These are phyloP conservation scores for Gryganskiella cystojenkinii DNA, from an alignment of 192 early-diverging fungal species.

Conservation along the genomic window DNA sequence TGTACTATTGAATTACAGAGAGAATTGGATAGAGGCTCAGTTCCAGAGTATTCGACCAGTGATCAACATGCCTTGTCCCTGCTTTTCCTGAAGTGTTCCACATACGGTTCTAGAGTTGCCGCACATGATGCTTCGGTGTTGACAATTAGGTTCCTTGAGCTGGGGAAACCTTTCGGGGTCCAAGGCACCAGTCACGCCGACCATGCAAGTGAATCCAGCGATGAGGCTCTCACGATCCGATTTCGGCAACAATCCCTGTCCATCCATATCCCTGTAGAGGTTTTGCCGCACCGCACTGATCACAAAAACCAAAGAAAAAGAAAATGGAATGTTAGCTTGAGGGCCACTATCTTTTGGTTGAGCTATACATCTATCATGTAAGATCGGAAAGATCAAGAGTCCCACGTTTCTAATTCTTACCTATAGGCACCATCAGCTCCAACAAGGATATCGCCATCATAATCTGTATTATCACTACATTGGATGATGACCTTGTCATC, in stretches of 20 bases:
- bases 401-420: too few species aligned
- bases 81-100: too few species aligned
- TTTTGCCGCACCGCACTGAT: conserved; percentile 1
- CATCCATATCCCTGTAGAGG: not conserved
- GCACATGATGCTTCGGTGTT: not conserved
- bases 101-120: not conserved
- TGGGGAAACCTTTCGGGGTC: not conserved
- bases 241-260: not conserved
- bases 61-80: too few species aligned
- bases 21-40: not conserved
- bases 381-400: too few species aligned
- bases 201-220: not conserved
- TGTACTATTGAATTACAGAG: not conserved
- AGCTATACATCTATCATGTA: too few species aligned
- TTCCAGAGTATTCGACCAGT: too few species aligned
- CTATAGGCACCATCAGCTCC: conserved; percentile 19
- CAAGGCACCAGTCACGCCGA: not conserved
- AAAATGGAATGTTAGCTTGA: too few species aligned
- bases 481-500: not conserved
- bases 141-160: not conserved
- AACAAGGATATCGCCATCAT: conserved; percentile 9
- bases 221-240: not conserved
- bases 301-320: too few species aligned
- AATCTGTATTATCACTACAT: not conserved
- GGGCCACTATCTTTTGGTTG: too few species aligned